Conservation (phyloP, 1,284 basidiomycete species). For the Anthracocystis panici-leucophaei region DNA sequence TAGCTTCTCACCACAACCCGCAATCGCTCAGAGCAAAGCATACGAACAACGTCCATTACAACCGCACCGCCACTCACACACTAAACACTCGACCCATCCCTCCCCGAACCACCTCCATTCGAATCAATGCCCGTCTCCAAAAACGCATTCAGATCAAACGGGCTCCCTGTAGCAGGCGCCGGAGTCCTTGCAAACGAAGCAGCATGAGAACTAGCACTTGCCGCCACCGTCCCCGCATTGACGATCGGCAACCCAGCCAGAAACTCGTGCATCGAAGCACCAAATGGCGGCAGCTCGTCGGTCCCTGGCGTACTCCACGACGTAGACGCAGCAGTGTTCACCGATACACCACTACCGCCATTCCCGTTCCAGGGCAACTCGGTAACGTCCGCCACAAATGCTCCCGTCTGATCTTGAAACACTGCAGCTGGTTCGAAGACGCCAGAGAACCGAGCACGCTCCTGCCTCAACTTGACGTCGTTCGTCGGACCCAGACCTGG, state of each 20-base stretch:
- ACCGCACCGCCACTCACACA: no score
- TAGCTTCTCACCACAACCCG: not conserved
- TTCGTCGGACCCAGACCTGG: constrained; percentile 37
- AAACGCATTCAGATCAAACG: constrained; percentile 48
- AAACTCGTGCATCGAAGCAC: constrained; percentile 31
- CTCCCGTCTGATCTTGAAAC: constrained; percentile 6
- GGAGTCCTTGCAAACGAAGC: constrained; percentile 27
- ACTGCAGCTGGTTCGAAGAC: constrained; percentile 36
- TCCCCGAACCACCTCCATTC: no score
- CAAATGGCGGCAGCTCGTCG: constrained; percentile 23
- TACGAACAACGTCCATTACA: no score
- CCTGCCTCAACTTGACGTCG: constrained; percentile 24
- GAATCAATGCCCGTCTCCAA: constrained; percentile 34
- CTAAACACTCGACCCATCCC: no score
- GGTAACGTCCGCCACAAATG: constrained; percentile 14
- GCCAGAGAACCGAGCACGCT: constrained; percentile 28
- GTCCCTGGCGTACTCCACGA: constrained; percentile 34
- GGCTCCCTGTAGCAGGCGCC: constrained; percentile 12
- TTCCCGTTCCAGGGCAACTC: constrained; percentile 27
- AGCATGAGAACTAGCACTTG: constrained; percentile 21
- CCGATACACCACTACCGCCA: not conserved
- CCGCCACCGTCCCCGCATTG: constrained; percentile 11
- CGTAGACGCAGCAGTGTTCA: constrained; percentile 9
- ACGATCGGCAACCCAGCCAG: constrained; percentile 30
- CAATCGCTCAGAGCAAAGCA: no score